These are phyloP conservation scores for Chaetothyriales sp. DNA, from an alignment of 2,329 filamentous ascomycete genomes.

Conservation along the genomic window DNA sequence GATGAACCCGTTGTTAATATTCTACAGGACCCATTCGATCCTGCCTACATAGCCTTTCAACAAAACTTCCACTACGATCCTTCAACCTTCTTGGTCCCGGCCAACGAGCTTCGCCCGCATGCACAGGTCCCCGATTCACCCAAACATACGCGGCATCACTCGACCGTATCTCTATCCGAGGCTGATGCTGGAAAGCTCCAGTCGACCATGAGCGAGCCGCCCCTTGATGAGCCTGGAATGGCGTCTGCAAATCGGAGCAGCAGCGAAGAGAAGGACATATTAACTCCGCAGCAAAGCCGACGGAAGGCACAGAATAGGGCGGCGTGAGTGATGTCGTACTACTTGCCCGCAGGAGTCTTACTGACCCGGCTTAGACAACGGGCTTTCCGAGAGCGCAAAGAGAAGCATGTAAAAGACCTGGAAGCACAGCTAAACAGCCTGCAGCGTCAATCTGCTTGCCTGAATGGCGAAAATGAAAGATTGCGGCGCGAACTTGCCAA, in stretches of 20 bases:
- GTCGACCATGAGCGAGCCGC: constrained; percentile 17
- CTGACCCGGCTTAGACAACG: constrained; percentile 52
- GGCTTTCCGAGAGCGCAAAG: constrained; percentile 90
- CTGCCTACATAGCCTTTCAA: constrained; percentile 25
- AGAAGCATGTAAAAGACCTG: constrained; percentile 83
- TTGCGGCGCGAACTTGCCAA: constrained; percentile 72
- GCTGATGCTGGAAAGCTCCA: constrained; percentile 19
- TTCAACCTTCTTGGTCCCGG: constrained; percentile 20
- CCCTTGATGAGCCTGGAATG: constrained; percentile 19
- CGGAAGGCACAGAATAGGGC: constrained; percentile 59
- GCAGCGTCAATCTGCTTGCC: constrained; percentile 55
- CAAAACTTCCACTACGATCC: constrained; percentile 25
- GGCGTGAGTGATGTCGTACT: constrained; percentile 39
- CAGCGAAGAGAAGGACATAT: constrained; percentile 39
- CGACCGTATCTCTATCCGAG: constrained; percentile 20
- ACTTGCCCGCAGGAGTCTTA: background rate
- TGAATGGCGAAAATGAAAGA: constrained; percentile 71
- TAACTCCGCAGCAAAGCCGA: constrained; percentile 41
- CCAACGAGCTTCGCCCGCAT: constrained; percentile 3
- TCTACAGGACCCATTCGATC: constrained; percentile 22
- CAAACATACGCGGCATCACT: constrained; percentile 23
- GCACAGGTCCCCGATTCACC: constrained; percentile 4
- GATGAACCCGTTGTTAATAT: constrained; percentile 5
- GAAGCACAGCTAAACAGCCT: constrained; percentile 69
- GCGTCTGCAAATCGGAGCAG: constrained; percentile 25